A percentile compares a stretch with the other conserved stretches of the same genome.
Evolutionary conservation across 495 filamentous ascomycete genomes (phyloP).

Genomic region (Aspergillus avenaceus): DNA sequence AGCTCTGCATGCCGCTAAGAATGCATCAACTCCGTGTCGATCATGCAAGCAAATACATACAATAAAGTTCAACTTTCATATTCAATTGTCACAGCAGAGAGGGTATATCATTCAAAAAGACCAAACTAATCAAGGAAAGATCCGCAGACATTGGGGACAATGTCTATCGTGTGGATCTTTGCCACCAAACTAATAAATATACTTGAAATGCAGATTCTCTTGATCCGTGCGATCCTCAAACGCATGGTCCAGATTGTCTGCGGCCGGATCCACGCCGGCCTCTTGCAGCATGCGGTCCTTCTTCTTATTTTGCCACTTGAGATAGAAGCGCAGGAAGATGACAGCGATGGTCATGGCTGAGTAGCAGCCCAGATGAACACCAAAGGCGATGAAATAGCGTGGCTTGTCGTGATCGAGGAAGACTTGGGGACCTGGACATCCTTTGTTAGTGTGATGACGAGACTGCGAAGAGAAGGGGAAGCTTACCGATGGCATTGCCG

Average conservation of each 20-base stretch:
- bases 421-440: slow-evolving; percentile 39
- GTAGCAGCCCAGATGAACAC: slow-evolving; percentile 41
- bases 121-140: not conserved
- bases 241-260: slow-evolving; percentile 30
- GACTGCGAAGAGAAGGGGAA: not conserved
- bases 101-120: not conserved
- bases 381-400: slow-evolving; percentile 38
- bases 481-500: slow-evolving; percentile 40
- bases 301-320: slow-evolving; percentile 33
- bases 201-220: slow-evolving; percentile 45
- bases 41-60: too few species aligned
- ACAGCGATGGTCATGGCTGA: slow-evolving; percentile 32
- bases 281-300: slow-evolving; percentile 34
- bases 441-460: not conserved
- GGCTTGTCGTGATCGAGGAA: slow-evolving; percentile 37
- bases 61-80: too few species aligned
- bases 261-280: slow-evolving; percentile 21
- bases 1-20: too few species aligned
- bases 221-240: slow-evolving; percentile 49
- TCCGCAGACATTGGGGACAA: too few species aligned
- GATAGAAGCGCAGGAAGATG: slow-evolving; percentile 34
- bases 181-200: slow-evolving; percentile 35
- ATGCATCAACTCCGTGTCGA: too few species aligned
- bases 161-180: not conserved
- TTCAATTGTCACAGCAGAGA: too few species aligned